A percentile compares a stretch with the other conserved stretches of the same genome.
phyloP scores from a whole-genome alignment of 495 filamentous ascomycete genomes.

The Tuber brumale region DNA sequence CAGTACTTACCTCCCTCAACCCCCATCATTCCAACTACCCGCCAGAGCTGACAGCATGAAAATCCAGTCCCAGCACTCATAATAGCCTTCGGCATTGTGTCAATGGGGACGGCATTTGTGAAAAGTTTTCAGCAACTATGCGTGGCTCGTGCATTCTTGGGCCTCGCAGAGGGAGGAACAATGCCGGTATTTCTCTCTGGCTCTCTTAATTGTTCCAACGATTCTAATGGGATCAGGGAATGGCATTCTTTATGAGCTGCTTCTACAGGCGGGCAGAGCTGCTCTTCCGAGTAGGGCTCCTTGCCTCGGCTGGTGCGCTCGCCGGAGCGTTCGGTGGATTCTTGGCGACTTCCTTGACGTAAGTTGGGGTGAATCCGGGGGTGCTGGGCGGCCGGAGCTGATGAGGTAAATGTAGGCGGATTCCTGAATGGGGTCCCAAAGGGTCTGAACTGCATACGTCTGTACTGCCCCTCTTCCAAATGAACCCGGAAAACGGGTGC shows the following conservation, averaged over 20 bases:
- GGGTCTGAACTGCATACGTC: conserved; percentile 27
- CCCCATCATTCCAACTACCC: neutral
- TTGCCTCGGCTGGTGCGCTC: conserved; percentile 66
- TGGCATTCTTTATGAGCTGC: conserved; percentile 78
- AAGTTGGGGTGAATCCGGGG: conserved; percentile 39
- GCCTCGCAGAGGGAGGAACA: conserved; percentile 42
- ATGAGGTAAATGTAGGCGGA: conserved; percentile 8
- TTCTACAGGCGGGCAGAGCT: conserved; percentile 71
- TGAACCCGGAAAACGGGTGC: conserved; percentile 53
- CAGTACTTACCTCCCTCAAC: conserved; percentile 11
- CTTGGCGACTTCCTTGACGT: conserved; percentile 52
- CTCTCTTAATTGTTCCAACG: conserved; percentile 31
- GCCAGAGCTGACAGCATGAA: conserved; percentile 26
- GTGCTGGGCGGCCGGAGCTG: neutral
- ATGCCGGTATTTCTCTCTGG: conserved; percentile 28
- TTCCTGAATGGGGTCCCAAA: conserved; percentile 46
- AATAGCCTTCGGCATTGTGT: conserved; percentile 59
- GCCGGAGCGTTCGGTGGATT: conserved; percentile 77
- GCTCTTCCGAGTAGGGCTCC: conserved; percentile 57
- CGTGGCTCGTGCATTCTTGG: conserved; percentile 42
- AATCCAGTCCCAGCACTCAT: conserved; percentile 64
- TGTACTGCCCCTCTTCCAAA: neutral
- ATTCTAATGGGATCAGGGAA: conserved; percentile 63
- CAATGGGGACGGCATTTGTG: conserved; percentile 59
- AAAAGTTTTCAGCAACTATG: conserved; percentile 43